Percentiles rank a stretch among this genome's conserved stretches.
Conservation (phyloP, 345 rosid genomes). For the Microthlaspi erraticum region DNA sequence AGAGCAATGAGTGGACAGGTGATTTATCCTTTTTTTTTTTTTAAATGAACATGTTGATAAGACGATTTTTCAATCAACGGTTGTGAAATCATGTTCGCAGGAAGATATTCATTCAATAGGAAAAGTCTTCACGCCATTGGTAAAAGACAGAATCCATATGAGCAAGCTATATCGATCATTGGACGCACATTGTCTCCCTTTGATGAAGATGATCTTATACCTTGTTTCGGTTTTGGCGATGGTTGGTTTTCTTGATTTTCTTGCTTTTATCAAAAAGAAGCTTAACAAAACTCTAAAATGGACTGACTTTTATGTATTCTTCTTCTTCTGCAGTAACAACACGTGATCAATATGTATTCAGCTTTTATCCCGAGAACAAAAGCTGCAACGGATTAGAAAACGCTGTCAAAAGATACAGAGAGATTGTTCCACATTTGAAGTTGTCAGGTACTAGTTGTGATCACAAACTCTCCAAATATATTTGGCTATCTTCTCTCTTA, state of each 20-base stretch:
- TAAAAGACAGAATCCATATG: constrained; percentile 73
- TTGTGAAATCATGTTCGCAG: constrained; percentile 44
- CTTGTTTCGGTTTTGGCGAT: constrained; percentile 98
- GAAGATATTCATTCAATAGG: constrained; percentile 73
- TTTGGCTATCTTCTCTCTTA: not conserved
- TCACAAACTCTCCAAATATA: not conserved
- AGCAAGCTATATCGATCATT: constrained; percentile 92
- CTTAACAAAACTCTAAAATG: constrained; percentile 4
- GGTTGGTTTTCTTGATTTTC: constrained; percentile 54
- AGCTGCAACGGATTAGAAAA: constrained; percentile 80
- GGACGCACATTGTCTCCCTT: constrained; percentile 87
- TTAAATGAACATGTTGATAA: constrained; percentile 40
- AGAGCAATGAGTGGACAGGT: constrained; percentile 84
- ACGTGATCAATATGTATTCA: constrained; percentile 72
- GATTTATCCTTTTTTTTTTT: constrained; percentile 9
- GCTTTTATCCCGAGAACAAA: constrained; percentile 70
- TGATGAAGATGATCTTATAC: constrained; percentile 94
- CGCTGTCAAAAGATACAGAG: constrained; percentile 71
- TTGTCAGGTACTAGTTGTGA: constrained; percentile 68
- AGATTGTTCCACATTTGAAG: constrained; percentile 73
- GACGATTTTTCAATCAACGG: not conserved
- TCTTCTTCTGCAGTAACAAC: constrained; percentile 67
- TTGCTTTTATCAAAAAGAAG: constrained; percentile 16
- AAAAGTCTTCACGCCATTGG: constrained; percentile 84
- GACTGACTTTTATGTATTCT: constrained; percentile 24